Base-by-base conservation (phyloP, 208 protist species). In the Crithidia expoeki region DNA sequence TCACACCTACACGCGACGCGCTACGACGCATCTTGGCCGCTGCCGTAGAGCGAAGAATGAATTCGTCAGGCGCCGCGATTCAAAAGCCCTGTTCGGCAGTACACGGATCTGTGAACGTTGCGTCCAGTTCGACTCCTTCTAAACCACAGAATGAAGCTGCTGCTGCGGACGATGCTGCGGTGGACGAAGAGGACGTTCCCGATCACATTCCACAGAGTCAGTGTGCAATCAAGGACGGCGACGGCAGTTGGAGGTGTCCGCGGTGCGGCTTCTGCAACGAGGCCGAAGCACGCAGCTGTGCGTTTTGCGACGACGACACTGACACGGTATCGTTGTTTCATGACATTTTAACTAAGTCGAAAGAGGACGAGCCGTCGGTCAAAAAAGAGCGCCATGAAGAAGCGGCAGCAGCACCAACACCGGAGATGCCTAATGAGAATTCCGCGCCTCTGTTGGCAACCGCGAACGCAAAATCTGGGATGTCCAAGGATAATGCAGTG, bases 221-320 rank as follows among this genome's bases (percentile, higher is more conserved):
- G 32, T 55, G n/a, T 16, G 67, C 46, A 0, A 16, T 27, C 30
- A n/a, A 63, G 0, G 46, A 61, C 47, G 16, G 56, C 34, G 25
- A 61, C 16, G 58, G 46, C 9, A 33, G 61, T 6, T 83, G 78
- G 74, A 42, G 10, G 46, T 83, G 78, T 34, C n/a, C 55, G 16
- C 78, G 78, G 6, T 83, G 78, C 52, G 69, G 66, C 2, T 83
- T 79, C 36, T 70, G 52, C 40, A 83, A 83, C 55, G 46, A 51
- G 16, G 32, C 38, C 3, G 38, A 17, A 19, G 40, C n/a, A 11
- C 42, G 34, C 6, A 17, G 55, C 10, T 44, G 62, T 12, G 33
- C 53, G 36, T 49, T 46, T 7, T 56, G 46, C 21, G 57, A 53
- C 25, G 28, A 47, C 56, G 51, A 71, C 38, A 50, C 50, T 19